Evolutionary conservation across 176 grass and related monocot genomes (phyloP), one percentile per base, ranked within the genome.

Genomic region (Ensete ventricosum): DNA sequence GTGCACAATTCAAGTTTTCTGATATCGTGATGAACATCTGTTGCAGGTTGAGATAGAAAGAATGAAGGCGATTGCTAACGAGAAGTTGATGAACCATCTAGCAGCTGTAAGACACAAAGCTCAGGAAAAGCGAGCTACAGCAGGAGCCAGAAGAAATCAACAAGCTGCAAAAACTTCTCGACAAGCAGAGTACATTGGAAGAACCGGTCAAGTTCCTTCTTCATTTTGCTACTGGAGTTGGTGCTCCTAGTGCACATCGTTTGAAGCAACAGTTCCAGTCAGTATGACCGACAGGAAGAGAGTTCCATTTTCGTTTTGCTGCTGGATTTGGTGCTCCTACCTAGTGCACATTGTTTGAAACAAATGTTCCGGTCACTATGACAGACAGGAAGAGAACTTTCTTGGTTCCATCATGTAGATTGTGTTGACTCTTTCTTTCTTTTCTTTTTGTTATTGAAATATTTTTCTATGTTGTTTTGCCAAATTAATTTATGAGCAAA

Each of bases 291-390:
- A 14, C 14, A 50, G 9, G 29, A n/a, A 69, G 67, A 69, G 50
- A 16, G 11, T 50, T 50, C 95, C 95, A 1, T 76, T 84, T 11
- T 85, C 84, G 0, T 71, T 94, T 52, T 76, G 78, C 62, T 99
- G 90, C 82, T 94, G 90, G 90, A 84, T 72, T 71, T 94, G 86
- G 88, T 99, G 95, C 78, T 87, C 84, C 0, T 98, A 84, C 84
- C 0, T 98, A 84, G 82, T 6, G 10, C 0, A 8, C 13, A 51
- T 6, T 51, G 16, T 9, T 43, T 68, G 64, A 26, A 67, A 10
- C 64, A 67, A 67, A 34, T 8, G n/a, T n/a, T 2, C 14, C 17
- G 16, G 21, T 12, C 9, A 14, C 9, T 8, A 17, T 34, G 24
- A 25, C 34, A 43, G 14, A 14, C 17, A 51, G 9, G 43, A 20